Base-by-base conservation (phyloP, 768 basidiomycete species). In the Gloeophyllum trabeum region DNA sequence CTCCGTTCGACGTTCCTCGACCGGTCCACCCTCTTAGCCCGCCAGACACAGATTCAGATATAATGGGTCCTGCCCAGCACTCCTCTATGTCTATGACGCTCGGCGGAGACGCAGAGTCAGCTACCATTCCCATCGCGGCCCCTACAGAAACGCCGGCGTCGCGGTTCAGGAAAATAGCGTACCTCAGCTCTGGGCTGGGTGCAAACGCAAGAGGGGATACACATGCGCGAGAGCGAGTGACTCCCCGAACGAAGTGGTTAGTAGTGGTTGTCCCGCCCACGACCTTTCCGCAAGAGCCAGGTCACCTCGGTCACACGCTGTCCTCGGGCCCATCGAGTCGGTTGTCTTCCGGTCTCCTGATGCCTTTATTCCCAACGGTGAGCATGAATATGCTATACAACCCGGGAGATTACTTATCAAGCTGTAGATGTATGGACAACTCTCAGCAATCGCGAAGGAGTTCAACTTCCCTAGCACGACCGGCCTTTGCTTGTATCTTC, bases 401-500 rank as follows among this genome's bases (percentile, higher is more conserved):
- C 35, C 32, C 45, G 6, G 24, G 52, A 28, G 49, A 22, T 24
- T 19, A 18, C 6, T 36, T 45, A 7, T 30, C 38, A 3, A 40
- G 28, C 41, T 43, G 5, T 41, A 90, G 88, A 74, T 89, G 67
- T 78, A 76, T 52, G 76, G 71, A 13, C 87, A 91, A 58, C 62
- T 89, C 24, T 70, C 71, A 22, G 81, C 84, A 6, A 87, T 91
- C 46, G 83, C 85, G 3, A 73, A 76, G 39, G 86, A 90, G 56
- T 89, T 79, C 61, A 81, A 75, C 53, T 83, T 89, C 49, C 87
- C 87, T 0, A 84, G 80, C 54, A 80, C 71, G 18, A 55, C 71
- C 6, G 87, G 87, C 19, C 54, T 90, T n/a, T 83, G 79, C 55
- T 69, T 89, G n/a, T 90, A 87, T 54, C 66, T 84, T 42, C 80